Evolutionary conservation across 2,329 filamentous ascomycete genomes (phyloP).

Genomic region (Aspergillus sp.): DNA sequence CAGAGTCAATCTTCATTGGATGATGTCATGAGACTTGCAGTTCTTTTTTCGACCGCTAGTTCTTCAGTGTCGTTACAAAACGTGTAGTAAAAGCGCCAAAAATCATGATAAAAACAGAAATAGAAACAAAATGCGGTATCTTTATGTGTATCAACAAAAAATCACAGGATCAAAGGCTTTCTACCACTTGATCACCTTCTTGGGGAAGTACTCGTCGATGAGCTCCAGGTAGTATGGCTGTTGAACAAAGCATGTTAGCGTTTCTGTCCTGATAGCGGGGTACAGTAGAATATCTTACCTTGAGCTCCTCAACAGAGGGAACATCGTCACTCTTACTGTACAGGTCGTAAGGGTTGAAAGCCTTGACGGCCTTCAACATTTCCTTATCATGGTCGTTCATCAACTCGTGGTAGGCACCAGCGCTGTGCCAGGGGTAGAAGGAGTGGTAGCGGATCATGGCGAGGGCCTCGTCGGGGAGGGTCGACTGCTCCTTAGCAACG

Average conservation of each 20-base stretch:
- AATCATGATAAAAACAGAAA: constrained; percentile 3
- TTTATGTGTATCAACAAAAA: background rate
- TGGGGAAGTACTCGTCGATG: constrained; percentile 69
- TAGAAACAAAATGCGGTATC: background rate
- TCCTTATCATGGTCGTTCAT: constrained; percentile 78
- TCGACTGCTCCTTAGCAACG: constrained; percentile 76
- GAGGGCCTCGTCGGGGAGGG: constrained; percentile 72
- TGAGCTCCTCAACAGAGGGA: constrained; percentile 70
- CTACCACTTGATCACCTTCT: constrained; percentile 66
- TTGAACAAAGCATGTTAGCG: background rate
- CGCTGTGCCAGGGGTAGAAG: constrained; percentile 87
- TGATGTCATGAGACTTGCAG: too few species aligned
- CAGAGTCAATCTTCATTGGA: too few species aligned
- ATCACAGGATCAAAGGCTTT: constrained; percentile 3
- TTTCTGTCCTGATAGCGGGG: background rate
- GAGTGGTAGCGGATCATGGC: constrained; percentile 93
- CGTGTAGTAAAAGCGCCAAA: too few species aligned
- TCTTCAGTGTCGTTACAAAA: too few species aligned
- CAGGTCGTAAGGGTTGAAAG: constrained; percentile 87
- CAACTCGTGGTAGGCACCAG: constrained; percentile 73
- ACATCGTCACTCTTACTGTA: constrained; percentile 88
- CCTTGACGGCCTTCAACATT: constrained; percentile 75
- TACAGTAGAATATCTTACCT: constrained; percentile 44
- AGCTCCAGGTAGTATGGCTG: constrained; percentile 26
- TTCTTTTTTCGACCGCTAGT: too few species aligned